These are phyloP conservation scores for Eutypella sp. DNA, from an alignment of 2,329 filamentous ascomycete genomes.

Conservation along the genomic window DNA sequence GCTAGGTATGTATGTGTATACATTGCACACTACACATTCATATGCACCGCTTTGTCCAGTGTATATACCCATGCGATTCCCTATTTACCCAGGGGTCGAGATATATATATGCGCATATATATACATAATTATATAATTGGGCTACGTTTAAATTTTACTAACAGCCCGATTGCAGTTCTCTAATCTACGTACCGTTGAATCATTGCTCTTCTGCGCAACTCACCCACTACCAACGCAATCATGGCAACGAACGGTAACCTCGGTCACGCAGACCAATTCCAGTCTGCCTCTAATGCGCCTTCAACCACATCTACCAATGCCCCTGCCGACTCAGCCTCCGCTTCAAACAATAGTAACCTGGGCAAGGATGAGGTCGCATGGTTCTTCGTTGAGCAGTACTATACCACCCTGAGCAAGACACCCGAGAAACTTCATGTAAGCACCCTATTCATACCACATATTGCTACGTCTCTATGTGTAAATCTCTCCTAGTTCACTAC, in stretches of 20 bases:
- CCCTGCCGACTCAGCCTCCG: conserved; percentile 21
- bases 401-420: conserved; percentile 90
- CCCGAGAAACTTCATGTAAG: conserved; percentile 85
- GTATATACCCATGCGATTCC: too few relatives aligned
- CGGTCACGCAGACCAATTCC: conserved; percentile 37
- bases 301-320: conserved; percentile 26
- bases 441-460: too few relatives aligned
- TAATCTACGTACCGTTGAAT: too few relatives aligned
- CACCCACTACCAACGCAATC: conserved; percentile 17
- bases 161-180: not conserved
- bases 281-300: conserved; percentile 27
- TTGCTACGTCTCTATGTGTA: too few relatives aligned
- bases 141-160: not conserved
- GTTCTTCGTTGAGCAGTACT: conserved; percentile 99
- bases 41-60: too few relatives aligned
- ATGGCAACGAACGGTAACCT: conserved; percentile 57
- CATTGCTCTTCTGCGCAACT: not conserved
- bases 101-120: too few relatives aligned
- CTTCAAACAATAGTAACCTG: conserved; percentile 39
- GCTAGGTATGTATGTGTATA: too few relatives aligned
- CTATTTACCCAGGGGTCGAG: too few relatives aligned
- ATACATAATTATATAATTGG: too few relatives aligned
- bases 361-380: conserved; percentile 94
- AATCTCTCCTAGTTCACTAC: not conserved
- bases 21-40: too few relatives aligned